Base-by-base conservation (phyloP, 2,329 filamentous ascomycete genomes). In the Fusarium sp. region DNA sequence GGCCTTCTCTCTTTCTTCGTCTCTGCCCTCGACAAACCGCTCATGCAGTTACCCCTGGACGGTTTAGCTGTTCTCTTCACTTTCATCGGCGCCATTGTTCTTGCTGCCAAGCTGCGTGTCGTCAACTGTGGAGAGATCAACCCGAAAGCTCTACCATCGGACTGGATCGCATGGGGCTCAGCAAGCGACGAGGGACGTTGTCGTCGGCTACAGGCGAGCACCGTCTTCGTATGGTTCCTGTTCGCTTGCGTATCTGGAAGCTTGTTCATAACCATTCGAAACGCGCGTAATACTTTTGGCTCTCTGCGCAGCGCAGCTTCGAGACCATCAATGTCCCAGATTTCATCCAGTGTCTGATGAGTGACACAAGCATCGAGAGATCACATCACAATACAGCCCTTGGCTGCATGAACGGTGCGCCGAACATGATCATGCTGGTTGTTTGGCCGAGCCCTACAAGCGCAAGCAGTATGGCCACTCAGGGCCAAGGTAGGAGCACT, bases 141-240 rank as follows among this genome's bases (percentile, higher is more conserved):
- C 41, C 64, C 72, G 10, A 49, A 68, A 10, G 71, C 75, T 58
- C 67, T 79, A 41, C 73, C 77, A 30, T 41, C 70, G 72, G 84
- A 86, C 78, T 86, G 83, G 80, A 87, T 92, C 75, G 89, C 84
- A 26, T 90, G 85, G 76, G 89, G 89, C 58, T 89, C 88, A 45
- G 62, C 68, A 64, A 76, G 90, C 78, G 82, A 84, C 62, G 78
- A 83, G 76, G 88, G 90, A 81, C 86, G 90, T 68, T 94, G 92
- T 81, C 89, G 87, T 66, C 88, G 93, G 80, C 86, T 92, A 17
- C 92, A 94, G 81, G 92, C 92, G 37, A 86, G 87, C 65, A 88
- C 87, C 33, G 90, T 87, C 37, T 95, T 95, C 81, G 84, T 93
- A 80, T 95, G 90, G 90, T 94, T 94, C 80, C 85, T 92, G 48